These are phyloP conservation scores for Aureobasidium zeae DNA, from an alignment of 2,329 filamentous ascomycete genomes.

Conservation along the genomic window DNA sequence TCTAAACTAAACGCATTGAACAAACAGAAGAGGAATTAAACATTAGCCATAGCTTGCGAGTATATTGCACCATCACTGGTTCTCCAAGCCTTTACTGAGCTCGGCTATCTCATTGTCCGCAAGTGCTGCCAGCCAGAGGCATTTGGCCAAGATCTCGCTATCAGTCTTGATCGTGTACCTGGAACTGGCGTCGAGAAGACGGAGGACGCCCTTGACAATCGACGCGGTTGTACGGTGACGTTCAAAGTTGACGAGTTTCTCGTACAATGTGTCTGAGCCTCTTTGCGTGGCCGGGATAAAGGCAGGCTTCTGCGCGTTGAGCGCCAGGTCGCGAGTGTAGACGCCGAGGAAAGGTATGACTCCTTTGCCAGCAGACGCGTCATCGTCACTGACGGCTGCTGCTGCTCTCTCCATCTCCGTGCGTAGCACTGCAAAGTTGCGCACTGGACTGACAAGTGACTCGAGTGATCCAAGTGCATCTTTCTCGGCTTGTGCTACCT, in stretches of 20 bases:
- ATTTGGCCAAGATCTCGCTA: conserved; percentile 67
- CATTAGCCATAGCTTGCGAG: too few relatives aligned
- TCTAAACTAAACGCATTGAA: too few relatives aligned
- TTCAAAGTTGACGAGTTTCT: conserved; percentile 74
- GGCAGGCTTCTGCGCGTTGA: conserved; percentile 69
- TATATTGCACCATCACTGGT: too few relatives aligned
- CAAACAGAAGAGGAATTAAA: too few relatives aligned
- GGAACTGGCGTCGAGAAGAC: conserved; percentile 69
- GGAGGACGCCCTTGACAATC: conserved; percentile 69
- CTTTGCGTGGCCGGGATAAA: conserved; percentile 48
- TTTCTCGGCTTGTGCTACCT: conserved; percentile 57
- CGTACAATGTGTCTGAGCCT: conserved; percentile 31
- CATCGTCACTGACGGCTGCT: conserved; percentile 2
- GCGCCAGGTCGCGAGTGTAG: conserved; percentile 75
- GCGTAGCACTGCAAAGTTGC: conserved; percentile 68
- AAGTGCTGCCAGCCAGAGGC: conserved; percentile 75
- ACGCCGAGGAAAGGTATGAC: conserved; percentile 76
- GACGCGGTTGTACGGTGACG: conserved; percentile 65
- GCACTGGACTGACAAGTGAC: conserved; percentile 61
- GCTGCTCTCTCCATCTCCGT: conserved; percentile 64
- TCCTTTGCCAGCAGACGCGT: conserved; percentile 44
- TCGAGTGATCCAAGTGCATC: conserved; percentile 61
- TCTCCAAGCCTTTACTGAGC: conserved; percentile 25
- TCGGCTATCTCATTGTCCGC: conserved; percentile 60
- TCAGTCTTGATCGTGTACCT: conserved; percentile 65